Evolutionary conservation across 768 basidiomycete species (phyloP).

Genomic region (Lentinula sp.): DNA sequence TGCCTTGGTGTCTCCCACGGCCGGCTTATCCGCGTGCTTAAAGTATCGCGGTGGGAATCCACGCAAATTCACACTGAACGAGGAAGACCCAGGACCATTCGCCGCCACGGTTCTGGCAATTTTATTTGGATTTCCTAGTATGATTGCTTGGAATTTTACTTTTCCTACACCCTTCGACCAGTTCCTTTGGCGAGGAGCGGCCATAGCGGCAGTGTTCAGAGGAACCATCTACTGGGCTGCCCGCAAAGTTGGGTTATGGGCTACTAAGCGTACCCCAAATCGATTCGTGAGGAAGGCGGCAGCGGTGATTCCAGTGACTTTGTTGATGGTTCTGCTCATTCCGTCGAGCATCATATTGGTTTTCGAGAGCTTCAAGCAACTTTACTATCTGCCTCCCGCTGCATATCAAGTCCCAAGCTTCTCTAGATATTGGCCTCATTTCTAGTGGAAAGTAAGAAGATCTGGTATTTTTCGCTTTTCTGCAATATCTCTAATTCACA

Average conservation of each 20-base stretch:
- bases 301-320: not conserved
- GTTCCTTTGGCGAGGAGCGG: not conserved
- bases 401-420: not conserved
- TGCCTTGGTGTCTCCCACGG: not conserved
- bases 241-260: not conserved
- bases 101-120: not conserved
- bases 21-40: not conserved
- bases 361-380: not conserved
- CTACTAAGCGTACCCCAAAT: not conserved
- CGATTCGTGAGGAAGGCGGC: not conserved
- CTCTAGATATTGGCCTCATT: not conserved
- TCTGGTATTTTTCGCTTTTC: too few species aligned
- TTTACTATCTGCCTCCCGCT: not conserved
- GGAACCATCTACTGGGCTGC: not conserved
- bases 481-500: too few species aligned
- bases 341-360: not conserved
- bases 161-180: not conserved
- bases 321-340: not conserved
- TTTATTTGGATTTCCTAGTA: not conserved
- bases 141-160: not conserved
- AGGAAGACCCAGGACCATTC: not conserved
- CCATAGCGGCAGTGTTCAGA: not conserved
- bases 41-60: not conserved
- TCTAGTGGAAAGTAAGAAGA: not conserved
- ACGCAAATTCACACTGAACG: not conserved